Percentiles rank a stretch among this genome's conserved stretches.
phyloP scores from a whole-genome alignment of 352 stramenopile genomes.

The Globisporangium rhizosaccharum region DNA sequence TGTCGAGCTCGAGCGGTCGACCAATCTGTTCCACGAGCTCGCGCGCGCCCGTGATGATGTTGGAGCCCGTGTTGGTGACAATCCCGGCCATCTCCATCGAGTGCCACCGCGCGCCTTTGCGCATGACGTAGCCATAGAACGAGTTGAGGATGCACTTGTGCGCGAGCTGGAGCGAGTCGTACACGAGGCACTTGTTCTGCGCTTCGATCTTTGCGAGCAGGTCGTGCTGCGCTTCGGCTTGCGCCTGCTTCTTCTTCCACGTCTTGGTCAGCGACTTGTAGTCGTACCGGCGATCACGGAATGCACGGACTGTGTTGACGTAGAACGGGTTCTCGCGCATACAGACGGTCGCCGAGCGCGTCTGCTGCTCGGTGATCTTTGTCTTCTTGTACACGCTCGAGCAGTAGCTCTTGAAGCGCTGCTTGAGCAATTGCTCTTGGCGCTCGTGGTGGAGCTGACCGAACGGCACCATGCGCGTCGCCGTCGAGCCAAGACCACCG shows the following conservation, averaged over 20 bases:
- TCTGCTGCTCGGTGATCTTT: slow-evolving; percentile 95
- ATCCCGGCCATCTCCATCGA: slow-evolving; percentile 99
- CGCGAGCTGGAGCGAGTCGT: slow-evolving; percentile 98
- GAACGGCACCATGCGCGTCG: slow-evolving; percentile 46
- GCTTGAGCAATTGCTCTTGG: slow-evolving; percentile 65
- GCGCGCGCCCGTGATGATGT: slow-evolving; percentile 96
- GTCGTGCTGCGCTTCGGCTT: slow-evolving; percentile 79
- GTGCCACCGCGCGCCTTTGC: slow-evolving; percentile 97
- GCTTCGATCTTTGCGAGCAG: slow-evolving; percentile 85
- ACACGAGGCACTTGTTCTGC: slow-evolving; percentile 88
- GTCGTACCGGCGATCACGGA: slow-evolving; percentile 98
- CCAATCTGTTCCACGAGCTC: slow-evolving; percentile 94
- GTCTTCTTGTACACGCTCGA: slow-evolving; percentile 97
- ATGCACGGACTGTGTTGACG: slow-evolving; percentile 98
- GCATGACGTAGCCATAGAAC: slow-evolving; percentile 99
- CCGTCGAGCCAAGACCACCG: not conserved
- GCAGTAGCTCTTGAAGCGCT: slow-evolving; percentile 91
- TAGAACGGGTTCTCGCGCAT: slow-evolving; percentile 99
- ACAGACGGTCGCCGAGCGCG: slow-evolving; percentile 94
- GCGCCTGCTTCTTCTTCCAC: slow-evolving; percentile 80
- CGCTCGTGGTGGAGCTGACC: slow-evolving; percentile 47
- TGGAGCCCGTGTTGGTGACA: slow-evolving; percentile 97
- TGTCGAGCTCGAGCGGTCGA: slow-evolving; percentile 97
- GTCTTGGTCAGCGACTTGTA: slow-evolving; percentile 99
- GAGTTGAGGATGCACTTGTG: slow-evolving; percentile 99